A percentile compares a stretch with the other conserved stretches of the same genome.
These are phyloP conservation scores for Chytriomyces sp. DNA, from an alignment of 192 early-diverging fungal species.

Conservation along the genomic window DNA sequence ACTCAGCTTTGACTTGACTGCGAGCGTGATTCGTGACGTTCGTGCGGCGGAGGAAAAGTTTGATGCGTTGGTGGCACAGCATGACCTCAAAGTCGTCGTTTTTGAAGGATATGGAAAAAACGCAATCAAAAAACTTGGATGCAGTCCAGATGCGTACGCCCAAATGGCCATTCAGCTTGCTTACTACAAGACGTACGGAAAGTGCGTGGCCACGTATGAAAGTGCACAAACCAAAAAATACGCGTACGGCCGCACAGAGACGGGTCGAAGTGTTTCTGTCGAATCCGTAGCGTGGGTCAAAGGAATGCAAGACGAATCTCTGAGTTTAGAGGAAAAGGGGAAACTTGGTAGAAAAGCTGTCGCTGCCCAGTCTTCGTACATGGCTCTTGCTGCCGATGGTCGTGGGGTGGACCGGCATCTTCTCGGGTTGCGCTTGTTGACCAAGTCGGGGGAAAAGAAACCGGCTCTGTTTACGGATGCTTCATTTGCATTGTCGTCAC, in stretches of 20 bases:
- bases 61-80: constrained; percentile 72
- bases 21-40: constrained; percentile 63
- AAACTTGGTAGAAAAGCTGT: constrained; percentile 75
- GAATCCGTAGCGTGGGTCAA: constrained; percentile 82
- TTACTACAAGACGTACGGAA: constrained; percentile 87
- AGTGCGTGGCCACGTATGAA: constrained; percentile 85
- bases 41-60: constrained; percentile 75
- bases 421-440: constrained; percentile 79
- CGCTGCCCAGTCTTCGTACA: constrained; percentile 76
- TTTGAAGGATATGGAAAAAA: constrained; percentile 92
- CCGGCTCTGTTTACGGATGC: constrained; percentile 87
- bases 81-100: constrained; percentile 79
- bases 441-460: constrained; percentile 73
- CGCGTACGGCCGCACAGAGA: constrained; percentile 93
- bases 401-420: constrained; percentile 92
- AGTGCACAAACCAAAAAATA: constrained; percentile 87
- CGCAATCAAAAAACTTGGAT: constrained; percentile 75
- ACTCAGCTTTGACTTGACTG: constrained; percentile 75
- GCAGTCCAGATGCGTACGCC: constrained; percentile 59
- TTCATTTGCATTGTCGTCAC: constrained; percentile 72
- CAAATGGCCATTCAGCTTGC: constrained; percentile 95
- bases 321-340: constrained; percentile 58
- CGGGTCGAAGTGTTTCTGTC: constrained; percentile 77
- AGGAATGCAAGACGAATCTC: constrained; percentile 73
- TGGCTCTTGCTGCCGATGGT: constrained; percentile 76